Evolutionary conservation across 345 rosid genomes (phyloP).

Genomic region (Brassica rapa): DNA sequence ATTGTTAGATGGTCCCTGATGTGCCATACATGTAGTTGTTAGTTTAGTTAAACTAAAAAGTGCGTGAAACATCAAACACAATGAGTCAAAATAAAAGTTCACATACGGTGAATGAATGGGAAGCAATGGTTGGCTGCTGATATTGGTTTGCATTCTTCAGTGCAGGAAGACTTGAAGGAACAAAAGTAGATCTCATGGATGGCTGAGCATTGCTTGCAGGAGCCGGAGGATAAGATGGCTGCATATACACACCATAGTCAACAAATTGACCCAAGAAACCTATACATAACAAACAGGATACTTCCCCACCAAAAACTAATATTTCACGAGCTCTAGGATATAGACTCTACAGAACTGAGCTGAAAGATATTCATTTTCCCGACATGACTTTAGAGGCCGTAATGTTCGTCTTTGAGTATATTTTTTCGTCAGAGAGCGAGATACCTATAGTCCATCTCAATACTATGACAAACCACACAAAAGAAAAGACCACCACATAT

Average conservation of each 20-base stretch:
- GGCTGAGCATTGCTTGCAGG: constrained; percentile 56
- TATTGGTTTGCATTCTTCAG: constrained; percentile 81
- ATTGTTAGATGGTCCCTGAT: constrained; percentile 63
- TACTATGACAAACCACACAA: not conserved
- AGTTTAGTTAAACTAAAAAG: constrained; percentile 22
- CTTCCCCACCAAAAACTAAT: not conserved
- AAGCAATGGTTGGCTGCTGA: constrained; percentile 74
- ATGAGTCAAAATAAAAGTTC: not conserved
- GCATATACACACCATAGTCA: constrained; percentile 33
- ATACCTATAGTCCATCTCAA: not conserved
- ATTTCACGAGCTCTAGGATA: constrained; percentile 8
- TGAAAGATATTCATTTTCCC: not conserved
- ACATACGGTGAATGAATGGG: constrained; percentile 87
- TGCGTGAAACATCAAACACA: constrained; percentile 6
- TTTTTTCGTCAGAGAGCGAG: not conserved
- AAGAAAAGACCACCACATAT: constrained; percentile 6
- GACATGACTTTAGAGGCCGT: not conserved
- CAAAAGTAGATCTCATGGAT: constrained; percentile 67
- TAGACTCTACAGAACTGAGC: constrained; percentile 14
- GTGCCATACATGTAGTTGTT: constrained; percentile 5
- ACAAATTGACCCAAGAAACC: constrained; percentile 23
- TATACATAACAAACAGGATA: not conserved
- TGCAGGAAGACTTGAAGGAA: constrained; percentile 77
- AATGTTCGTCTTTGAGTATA: not conserved
- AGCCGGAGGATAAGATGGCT: constrained; percentile 57